Evolutionary conservation across 805 yeast species (phyloP), one percentile per base, ranked within the genome.

Genomic region (Starmerella scarabaei): DNA sequence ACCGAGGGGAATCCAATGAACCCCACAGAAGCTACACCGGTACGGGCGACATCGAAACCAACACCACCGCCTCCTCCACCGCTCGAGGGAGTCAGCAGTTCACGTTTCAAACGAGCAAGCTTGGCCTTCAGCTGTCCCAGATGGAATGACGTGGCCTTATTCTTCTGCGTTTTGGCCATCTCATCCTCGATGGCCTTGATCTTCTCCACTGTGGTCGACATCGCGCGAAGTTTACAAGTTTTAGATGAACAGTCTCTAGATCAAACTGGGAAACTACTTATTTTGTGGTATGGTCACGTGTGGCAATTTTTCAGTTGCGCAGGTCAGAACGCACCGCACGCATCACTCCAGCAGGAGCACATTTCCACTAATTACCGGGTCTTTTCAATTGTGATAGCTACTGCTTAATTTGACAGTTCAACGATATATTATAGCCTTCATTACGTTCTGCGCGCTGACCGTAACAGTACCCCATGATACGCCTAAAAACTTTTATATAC

Each of bases 1-100:
- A 91, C 98, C 1, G 97, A 86, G 1, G 99, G 99, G 59, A 91
- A 91, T 3, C 99, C 99, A 33, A 91, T 94, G 58, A 86, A 91
- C 8, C 98, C 99, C 38, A 91, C 93, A 7, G 94, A 75, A 3
- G 95, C 96, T 12, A 83, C 95, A 63, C 99, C 99, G 0, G 96
- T 88, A 61, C 95, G 75, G n/a, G 94, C 94, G 33, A 91, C 97
- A 65, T 91, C 99, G 62, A 91, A 91, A 6, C 98, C 98, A 18
- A 72, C 75, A 48, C 97, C 96, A 17, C 73, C 82, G 42, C 91
- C 93, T 43, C 95, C 94, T 27, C 95, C 95, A 16, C 82, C 73
- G 12, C 75, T 60, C 1, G 77, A 65, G 37, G 79, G 80, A 2
- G 81, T 73, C 47, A 91, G 68, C 40, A 91, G 69, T 58, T 91